Evolutionary conservation across 106 monocot species (phyloP).

Genomic region (Hemerocallis citrina): DNA sequence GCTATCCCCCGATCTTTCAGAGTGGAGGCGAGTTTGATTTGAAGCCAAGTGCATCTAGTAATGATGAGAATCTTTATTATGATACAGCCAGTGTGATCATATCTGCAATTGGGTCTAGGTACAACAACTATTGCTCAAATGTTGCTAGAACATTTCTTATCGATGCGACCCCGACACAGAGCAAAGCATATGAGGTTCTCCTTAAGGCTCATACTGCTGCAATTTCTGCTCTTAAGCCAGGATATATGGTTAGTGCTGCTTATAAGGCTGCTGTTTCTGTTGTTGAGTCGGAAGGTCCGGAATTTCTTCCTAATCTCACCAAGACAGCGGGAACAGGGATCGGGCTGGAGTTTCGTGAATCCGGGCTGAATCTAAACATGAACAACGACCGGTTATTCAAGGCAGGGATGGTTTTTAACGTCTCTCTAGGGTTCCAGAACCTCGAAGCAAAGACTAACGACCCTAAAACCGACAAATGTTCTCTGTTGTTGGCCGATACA

Average conservation of each 20-base stretch:
- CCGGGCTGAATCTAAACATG: slow-evolving; percentile 52
- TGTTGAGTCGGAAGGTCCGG: slow-evolving; percentile 58
- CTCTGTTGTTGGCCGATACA: slow-evolving; percentile 73
- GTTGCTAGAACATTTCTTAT: slow-evolving; percentile 79
- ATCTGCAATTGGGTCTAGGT: slow-evolving; percentile 77
- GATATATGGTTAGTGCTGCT: slow-evolving; percentile 51
- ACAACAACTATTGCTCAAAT: slow-evolving; percentile 88
- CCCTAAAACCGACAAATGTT: slow-evolving; percentile 68
- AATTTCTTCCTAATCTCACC: slow-evolving; percentile 57
- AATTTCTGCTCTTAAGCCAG: slow-evolving; percentile 52
- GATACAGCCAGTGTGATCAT: slow-evolving; percentile 85
- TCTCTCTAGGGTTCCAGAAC: slow-evolving; percentile 88
- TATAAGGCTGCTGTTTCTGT: slow-evolving; percentile 64
- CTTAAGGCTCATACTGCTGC: slow-evolving; percentile 87
- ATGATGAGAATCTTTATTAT: slow-evolving; percentile 81
- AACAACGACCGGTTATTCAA: slow-evolving; percentile 57
- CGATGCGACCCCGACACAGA: slow-evolving; percentile 57
- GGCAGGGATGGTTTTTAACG: slow-evolving; percentile 82
- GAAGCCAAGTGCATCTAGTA: slow-evolving; percentile 81
- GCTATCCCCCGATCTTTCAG: slow-evolving; percentile 95
- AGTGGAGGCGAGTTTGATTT: slow-evolving; percentile 92
- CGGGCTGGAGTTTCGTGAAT: slow-evolving; percentile 88
- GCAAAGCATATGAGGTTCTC: slow-evolving; percentile 75
- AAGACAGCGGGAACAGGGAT: slow-evolving; percentile 91
- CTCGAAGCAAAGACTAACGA: slow-evolving; percentile 49